A percentile compares a stretch with the other conserved stretches of the same genome.
Conservation (phyloP, 2,329 filamentous ascomycete species). For the Fusarium sororula region DNA sequence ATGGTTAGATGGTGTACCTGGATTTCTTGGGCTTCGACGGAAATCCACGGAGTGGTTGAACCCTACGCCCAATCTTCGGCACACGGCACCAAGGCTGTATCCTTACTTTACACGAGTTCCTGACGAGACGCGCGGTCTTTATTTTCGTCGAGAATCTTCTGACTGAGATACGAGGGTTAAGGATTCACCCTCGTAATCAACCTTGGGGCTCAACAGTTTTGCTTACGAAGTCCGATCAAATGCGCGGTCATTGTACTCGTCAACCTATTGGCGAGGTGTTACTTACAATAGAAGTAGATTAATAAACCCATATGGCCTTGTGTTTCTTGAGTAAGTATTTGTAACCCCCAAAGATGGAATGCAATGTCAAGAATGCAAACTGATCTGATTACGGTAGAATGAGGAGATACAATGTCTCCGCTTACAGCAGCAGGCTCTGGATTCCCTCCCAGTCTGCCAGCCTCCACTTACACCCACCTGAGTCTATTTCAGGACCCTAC, state of each 20-base stretch:
- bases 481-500: neutral
- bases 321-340: neutral
- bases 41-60: slow-evolving; percentile 1
- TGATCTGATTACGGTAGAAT: neutral
- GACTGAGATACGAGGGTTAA: neutral
- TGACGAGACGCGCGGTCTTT: slow-evolving; percentile 9
- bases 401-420: neutral
- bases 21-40: slow-evolving; percentile 10
- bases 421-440: neutral
- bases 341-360: neutral
- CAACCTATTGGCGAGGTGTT: neutral
- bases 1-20: slow-evolving; percentile 9
- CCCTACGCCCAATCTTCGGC: neutral
- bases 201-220: neutral
- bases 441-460: neutral
- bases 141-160: neutral
- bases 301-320: neutral
- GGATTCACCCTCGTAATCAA: neutral
- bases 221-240: neutral
- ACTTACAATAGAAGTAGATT: neutral
- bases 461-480: slow-evolving; percentile 3
- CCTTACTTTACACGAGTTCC: neutral
- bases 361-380: neutral
- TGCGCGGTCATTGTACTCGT: neutral
- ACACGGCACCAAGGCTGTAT: slow-evolving; percentile 16